A percentile compares a stretch with the other conserved stretches of the same genome.
phyloP scores from a whole-genome alignment of 495 filamentous ascomycete species.

The Neurospora intermedia region DNA sequence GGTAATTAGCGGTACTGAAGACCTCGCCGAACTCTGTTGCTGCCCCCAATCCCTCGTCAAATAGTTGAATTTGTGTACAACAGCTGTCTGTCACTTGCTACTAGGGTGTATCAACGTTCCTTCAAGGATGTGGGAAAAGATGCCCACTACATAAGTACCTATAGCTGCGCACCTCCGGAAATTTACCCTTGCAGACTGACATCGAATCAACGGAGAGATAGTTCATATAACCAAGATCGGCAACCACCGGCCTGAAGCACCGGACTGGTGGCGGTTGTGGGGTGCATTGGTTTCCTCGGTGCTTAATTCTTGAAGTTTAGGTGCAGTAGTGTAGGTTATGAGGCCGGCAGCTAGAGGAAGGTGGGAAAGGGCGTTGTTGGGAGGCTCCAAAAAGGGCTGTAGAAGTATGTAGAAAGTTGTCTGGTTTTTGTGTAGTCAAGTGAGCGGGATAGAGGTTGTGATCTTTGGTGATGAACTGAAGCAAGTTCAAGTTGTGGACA shows the following conservation, averaged over 20 bases:
- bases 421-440: neutral
- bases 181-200: neutral
- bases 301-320: neutral
- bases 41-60: neutral
- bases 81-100: neutral
- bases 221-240: neutral
- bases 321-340: neutral
- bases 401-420: neutral
- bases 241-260: neutral
- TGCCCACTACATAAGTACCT: neutral
- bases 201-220: neutral
- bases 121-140: neutral
- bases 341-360: neutral
- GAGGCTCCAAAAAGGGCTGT: neutral
- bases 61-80: neutral
- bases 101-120: neutral
- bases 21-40: neutral
- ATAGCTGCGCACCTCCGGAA: neutral
- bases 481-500: neutral
- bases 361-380: neutral
- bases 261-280: neutral
- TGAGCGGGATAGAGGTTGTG: neutral
- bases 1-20: neutral
- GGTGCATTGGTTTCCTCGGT: neutral
- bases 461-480: neutral